Conservation (phyloP, 768 basidiomycete genomes). For the Hypholoma fasciculare region DNA sequence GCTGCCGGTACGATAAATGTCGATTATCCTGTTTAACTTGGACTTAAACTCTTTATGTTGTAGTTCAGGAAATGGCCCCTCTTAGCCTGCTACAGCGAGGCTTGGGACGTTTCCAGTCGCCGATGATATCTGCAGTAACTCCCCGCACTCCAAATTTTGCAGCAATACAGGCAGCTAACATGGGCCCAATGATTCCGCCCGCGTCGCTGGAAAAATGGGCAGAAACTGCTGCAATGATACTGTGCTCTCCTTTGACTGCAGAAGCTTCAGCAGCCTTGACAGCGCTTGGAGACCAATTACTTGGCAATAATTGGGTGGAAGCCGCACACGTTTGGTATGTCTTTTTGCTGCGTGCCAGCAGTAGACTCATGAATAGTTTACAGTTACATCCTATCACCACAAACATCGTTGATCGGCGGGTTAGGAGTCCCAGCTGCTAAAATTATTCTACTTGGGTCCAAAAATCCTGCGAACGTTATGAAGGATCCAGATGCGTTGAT, state of each 20-base stretch:
- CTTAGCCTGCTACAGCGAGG: constrained; percentile 49
- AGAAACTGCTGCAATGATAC: constrained; percentile 82
- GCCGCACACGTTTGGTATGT: constrained; percentile 92
- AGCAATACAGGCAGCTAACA: constrained; percentile 29
- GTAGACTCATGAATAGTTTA: constrained; percentile 8
- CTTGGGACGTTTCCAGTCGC: constrained; percentile 37
- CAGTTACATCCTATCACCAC: constrained; percentile 87
- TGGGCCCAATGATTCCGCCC: constrained; percentile 47
- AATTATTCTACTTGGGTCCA: constrained; percentile 72
- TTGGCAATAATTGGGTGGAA: constrained; percentile 68
- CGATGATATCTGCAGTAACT: constrained; percentile 38
- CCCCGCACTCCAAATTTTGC: constrained; percentile 69
- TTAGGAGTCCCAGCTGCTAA: constrained; percentile 67
- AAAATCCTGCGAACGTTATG: constrained; percentile 55
- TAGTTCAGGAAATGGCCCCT: constrained; percentile 77
- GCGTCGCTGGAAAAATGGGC: constrained; percentile 79
- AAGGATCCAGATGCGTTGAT: constrained; percentile 77
- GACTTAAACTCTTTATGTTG: not conserved
- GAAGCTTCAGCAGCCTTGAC: constrained; percentile 79
- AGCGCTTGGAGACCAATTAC: constrained; percentile 82
- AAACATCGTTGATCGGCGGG: constrained; percentile 73
- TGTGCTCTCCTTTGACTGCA: constrained; percentile 65
- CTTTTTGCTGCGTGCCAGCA: not conserved
- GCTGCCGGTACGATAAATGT: constrained; percentile 55
- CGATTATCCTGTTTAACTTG: constrained; percentile 4